Evolutionary conservation across 148 eudicot genomes (phyloP).

Genomic region (Agrostemma githago): DNA sequence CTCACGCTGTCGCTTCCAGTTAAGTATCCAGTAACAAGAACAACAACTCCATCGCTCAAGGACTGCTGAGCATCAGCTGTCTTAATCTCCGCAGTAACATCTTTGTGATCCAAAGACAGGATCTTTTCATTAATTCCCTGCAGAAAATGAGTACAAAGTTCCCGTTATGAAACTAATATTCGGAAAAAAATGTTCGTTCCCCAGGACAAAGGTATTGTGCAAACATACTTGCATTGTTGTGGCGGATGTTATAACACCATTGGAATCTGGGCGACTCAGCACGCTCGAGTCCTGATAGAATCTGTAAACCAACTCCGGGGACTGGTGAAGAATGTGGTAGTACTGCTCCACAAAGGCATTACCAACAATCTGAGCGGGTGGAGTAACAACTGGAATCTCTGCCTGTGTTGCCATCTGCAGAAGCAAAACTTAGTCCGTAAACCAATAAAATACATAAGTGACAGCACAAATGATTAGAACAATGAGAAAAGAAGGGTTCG

Average conservation of each 20-base stretch:
- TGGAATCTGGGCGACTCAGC: constrained; percentile 56
- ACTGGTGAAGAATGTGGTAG: constrained; percentile 62
- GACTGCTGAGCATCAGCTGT: constrained; percentile 88
- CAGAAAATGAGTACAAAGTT: constrained; percentile 1
- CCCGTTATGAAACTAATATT: neutral
- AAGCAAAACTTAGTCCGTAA: neutral
- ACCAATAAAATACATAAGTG: no score
- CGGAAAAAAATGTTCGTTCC: neutral
- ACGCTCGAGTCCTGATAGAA: constrained; percentile 69
- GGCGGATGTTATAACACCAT: constrained; percentile 48
- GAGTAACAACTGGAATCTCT: constrained; percentile 13
- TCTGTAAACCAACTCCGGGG: constrained; percentile 54
- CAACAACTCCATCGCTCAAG: constrained; percentile 59
- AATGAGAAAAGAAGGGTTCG: no score
- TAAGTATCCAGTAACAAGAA: constrained; percentile 71
- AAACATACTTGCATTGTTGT: constrained; percentile 52
- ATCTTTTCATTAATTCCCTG: constrained; percentile 84
- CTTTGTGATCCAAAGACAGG: constrained; percentile 53
- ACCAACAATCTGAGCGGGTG: constrained; percentile 53
- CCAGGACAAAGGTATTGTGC: neutral
- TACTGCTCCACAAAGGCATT: constrained; percentile 81
- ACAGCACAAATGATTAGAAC: no score
- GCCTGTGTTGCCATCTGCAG: constrained; percentile 28
- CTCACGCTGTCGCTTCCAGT: constrained; percentile 39
- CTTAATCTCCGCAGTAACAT: constrained; percentile 56